Evolutionary conservation across 2,329 filamentous ascomycete species (phyloP).

Genomic region (Gliomastix tumulicola): DNA sequence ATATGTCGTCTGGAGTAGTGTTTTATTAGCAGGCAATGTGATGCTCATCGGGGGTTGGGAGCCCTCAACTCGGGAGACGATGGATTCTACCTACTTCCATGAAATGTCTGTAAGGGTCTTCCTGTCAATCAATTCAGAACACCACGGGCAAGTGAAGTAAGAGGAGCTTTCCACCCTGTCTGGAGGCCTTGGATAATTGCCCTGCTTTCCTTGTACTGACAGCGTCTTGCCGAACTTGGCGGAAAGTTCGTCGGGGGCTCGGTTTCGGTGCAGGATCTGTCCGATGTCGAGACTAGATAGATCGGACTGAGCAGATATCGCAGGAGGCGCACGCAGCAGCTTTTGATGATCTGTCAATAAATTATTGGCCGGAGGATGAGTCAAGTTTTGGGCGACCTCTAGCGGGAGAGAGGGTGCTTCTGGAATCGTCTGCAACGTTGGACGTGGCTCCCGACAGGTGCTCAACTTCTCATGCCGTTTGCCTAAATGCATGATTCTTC

Average conservation of each 20-base stretch:
- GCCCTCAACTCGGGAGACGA: not conserved
- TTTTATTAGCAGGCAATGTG: too few species aligned
- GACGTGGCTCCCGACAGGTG: not conserved
- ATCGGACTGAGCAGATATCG: not conserved
- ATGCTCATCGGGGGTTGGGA: too few species aligned
- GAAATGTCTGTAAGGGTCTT: not conserved
- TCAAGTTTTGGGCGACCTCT: not conserved
- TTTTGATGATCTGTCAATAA: not conserved
- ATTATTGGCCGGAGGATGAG: not conserved
- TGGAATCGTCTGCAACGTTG: not conserved
- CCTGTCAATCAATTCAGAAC: not conserved
- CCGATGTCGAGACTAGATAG: not conserved
- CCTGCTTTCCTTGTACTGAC: not conserved
- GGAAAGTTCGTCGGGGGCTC: not conserved
- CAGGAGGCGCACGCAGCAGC: too few species aligned
- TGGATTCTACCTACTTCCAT: not conserved
- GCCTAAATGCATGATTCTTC: not conserved
- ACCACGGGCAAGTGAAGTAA: not conserved
- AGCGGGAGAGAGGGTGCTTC: too few species aligned
- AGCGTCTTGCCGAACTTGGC: not conserved
- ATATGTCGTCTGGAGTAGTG: conserved; percentile 3
- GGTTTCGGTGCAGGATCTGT: not conserved
- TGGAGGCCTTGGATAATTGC: not conserved
- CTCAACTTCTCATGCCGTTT: not conserved
- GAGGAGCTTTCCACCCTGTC: not conserved